These are phyloP conservation scores for Cylindrotheca closterium DNA, from an alignment of 108 stramenopile species.

Conservation along the genomic window DNA sequence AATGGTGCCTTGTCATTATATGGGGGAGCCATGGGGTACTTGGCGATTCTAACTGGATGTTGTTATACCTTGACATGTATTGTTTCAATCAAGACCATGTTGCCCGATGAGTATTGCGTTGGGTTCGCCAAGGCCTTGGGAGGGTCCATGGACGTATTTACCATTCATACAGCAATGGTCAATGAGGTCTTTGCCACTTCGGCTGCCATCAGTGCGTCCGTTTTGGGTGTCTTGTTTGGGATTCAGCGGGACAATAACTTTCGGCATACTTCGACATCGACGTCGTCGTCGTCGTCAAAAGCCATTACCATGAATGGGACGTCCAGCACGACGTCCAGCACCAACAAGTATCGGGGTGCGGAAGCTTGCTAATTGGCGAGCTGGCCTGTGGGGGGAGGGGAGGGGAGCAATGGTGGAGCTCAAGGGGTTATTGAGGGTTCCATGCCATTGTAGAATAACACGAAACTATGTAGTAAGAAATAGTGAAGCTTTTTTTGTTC, in stretches of 20 bases:
- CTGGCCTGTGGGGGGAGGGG: too few relatives aligned
- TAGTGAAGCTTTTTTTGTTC: too few relatives aligned
- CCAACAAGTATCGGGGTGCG: neutral
- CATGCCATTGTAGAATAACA: too few relatives aligned
- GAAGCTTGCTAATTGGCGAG: neutral
- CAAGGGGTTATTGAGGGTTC: too few relatives aligned
- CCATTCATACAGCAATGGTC: slow-evolving; percentile 42
- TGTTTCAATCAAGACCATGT: slow-evolving; percentile 65
- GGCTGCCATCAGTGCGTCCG: slow-evolving; percentile 38
- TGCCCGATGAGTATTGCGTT: slow-evolving; percentile 55
- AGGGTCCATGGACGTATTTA: slow-evolving; percentile 31
- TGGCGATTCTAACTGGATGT: slow-evolving; percentile 2
- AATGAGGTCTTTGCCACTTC: slow-evolving; percentile 57
- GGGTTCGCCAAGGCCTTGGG: slow-evolving; percentile 62
- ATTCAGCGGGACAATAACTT: slow-evolving; percentile 72
- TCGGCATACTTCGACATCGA: slow-evolving; percentile 31
- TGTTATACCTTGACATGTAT: slow-evolving; percentile 77
- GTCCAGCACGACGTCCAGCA: slow-evolving; percentile 2
- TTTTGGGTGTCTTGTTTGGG: slow-evolving; percentile 63
- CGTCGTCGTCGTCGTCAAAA: neutral
- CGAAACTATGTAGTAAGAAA: too few relatives aligned
- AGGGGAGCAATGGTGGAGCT: too few relatives aligned
- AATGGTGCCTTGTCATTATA: neutral
- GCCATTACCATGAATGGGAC: neutral
- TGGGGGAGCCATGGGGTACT: neutral